Conservation (phyloP, 192 early-diverging fungal species). For the Mortierella antarctica region DNA sequence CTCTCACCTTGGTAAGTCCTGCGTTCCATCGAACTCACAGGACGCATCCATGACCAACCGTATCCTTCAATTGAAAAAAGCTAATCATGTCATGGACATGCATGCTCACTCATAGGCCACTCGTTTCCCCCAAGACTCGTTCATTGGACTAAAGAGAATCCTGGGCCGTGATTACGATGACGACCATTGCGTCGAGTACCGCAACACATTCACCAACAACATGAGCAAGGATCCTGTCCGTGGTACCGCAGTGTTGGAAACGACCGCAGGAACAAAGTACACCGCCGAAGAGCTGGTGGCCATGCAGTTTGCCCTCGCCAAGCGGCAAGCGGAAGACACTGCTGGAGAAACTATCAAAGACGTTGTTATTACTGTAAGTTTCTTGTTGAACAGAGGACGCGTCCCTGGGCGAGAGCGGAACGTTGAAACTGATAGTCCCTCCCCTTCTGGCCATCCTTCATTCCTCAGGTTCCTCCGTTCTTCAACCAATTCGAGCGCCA, state of each 20-base stretch:
- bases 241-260: slow-evolving; percentile 76
- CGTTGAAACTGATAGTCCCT: neutral
- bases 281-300: slow-evolving; percentile 92
- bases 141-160: slow-evolving; percentile 84
- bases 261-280: slow-evolving; percentile 64
- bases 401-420: neutral
- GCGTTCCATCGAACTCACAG: neutral
- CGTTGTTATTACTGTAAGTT: slow-evolving; percentile 90
- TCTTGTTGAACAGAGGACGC: neutral
- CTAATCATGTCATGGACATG: neutral
- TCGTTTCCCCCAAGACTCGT: slow-evolving; percentile 86
- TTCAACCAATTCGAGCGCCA: slow-evolving; percentile 92
- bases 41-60: neutral
- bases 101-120: slow-evolving; percentile 64
- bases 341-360: slow-evolving; percentile 83
- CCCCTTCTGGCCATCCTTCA: neutral
- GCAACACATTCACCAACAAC: slow-evolving; percentile 77
- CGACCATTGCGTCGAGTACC: slow-evolving; percentile 73
- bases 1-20: slow-evolving; percentile 73
- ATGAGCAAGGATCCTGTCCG: slow-evolving; percentile 79
- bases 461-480: slow-evolving; percentile 83
- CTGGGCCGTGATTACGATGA: slow-evolving; percentile 85
- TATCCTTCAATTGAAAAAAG: neutral
- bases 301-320: slow-evolving; percentile 92
- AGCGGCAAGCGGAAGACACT: slow-evolving; percentile 80